Percentiles rank a stretch among this genome's conserved stretches.
phyloP scores from a whole-genome alignment of 148 eudicot species.

The Rhododendron mucronatum region DNA sequence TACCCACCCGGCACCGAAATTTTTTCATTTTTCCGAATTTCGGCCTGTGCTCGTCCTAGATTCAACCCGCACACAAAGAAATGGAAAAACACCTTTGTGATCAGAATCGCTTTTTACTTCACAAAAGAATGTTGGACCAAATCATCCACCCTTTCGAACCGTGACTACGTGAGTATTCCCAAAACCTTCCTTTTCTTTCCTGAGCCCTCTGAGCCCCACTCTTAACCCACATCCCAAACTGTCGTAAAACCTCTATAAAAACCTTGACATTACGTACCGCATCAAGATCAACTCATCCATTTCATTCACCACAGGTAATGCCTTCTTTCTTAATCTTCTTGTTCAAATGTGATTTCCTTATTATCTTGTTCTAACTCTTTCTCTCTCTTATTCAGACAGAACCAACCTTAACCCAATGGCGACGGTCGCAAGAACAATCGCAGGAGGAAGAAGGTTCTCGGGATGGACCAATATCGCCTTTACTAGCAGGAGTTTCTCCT shows the following conservation, averaged over 20 bases:
- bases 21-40: background rate
- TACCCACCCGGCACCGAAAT: no score
- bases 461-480: background rate
- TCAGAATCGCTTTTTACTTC: background rate
- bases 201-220: background rate
- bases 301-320: no score
- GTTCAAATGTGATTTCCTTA: background rate
- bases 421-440: background rate
- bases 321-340: no score
- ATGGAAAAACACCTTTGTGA: background rate
- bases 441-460: background rate
- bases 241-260: no score
- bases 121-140: background rate
- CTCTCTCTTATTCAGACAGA: background rate
- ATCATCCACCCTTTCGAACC: background rate
- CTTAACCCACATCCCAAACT: background rate
- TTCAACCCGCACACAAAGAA: background rate
- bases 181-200: background rate
- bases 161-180: background rate
- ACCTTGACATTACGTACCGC: background rate
- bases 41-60: background rate
- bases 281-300: no score
- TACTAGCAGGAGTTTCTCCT: background rate
- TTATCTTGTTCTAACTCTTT: background rate
- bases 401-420: background rate